Percentiles rank a stretch among this genome's conserved stretches.
Conservation (phyloP, 768 basidiomycete genomes). For the Candolleomyces aberdarensis region DNA sequence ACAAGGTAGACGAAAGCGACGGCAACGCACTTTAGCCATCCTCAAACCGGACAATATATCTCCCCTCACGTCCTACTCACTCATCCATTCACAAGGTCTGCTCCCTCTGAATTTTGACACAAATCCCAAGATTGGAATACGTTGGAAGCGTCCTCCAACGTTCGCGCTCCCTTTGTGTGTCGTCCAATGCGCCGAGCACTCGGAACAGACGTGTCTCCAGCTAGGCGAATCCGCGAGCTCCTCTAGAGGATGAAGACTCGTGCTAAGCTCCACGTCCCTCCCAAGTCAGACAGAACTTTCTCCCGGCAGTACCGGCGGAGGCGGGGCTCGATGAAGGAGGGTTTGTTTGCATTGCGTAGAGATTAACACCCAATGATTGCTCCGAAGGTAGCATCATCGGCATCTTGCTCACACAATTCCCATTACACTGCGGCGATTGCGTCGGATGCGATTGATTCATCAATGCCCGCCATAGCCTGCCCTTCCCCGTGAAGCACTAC, state of each 20-base stretch:
- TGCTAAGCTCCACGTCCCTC: slow-evolving; percentile 28
- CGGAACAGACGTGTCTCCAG: slow-evolving; percentile 26
- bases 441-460: slow-evolving; percentile 31
- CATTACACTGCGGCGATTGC: slow-evolving; percentile 25
- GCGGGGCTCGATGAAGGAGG: not conserved
- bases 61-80: too few relatives aligned
- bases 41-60: too few relatives aligned
- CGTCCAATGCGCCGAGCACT: slow-evolving; percentile 28
- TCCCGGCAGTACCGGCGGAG: not conserved
- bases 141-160: slow-evolving; percentile 33
- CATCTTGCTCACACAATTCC: slow-evolving; percentile 23
- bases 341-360: not conserved
- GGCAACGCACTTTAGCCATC: too few relatives aligned
- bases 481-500: slow-evolving; percentile 37
- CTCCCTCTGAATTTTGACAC: slow-evolving; percentile 34
- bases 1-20: too few relatives aligned
- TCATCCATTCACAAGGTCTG: slow-evolving; percentile 24
- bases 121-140: slow-evolving; percentile 37
- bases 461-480: slow-evolving; percentile 36
- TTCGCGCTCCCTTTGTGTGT: slow-evolving; percentile 30
- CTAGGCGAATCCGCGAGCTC: slow-evolving; percentile 31
- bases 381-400: not conserved
- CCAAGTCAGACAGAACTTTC: slow-evolving; percentile 21
- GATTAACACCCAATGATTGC: not conserved
- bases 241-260: slow-evolving; percentile 36